Base-by-base conservation (phyloP, 129 eudicot species). In the Mikania micrantha region DNA sequence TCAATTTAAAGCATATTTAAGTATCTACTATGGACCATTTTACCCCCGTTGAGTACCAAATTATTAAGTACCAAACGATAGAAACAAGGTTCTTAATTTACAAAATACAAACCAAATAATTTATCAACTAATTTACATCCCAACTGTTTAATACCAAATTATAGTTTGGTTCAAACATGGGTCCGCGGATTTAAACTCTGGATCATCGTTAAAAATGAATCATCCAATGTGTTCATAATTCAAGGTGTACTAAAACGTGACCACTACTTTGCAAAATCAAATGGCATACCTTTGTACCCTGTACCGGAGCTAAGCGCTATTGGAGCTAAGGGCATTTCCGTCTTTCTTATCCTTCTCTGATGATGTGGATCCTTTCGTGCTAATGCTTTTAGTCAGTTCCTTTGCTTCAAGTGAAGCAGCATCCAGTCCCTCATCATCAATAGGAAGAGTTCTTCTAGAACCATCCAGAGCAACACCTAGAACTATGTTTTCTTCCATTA, bases 381-480 rank as follows among this genome's bases (percentile, higher is more conserved):
- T 84, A 3, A 67, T 45, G 20, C 59, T 42, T 27, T 74, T 64
- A 24, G 87, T 82, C 71, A 82, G 22, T 73, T 88, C 91, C 71
- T 88, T 88, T 9, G 21, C 58, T 62, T 84, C 89, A 71, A 47
- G 62, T 22, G 81, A 34, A 60, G 79, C 58, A 28, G 83, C 31
- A 36, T 49, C 84, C 72, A 78, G 72, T 45, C 60, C 94, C 38
- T n/a, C 93, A 28, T 87, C 96, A 60, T 91, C 97, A 66, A 91
- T 91, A 12, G 96, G 96, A 52, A 91, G 90, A 27, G 96, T 92
- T 74, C 96, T 86, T 71, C 88, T 92, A n/a, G 98, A 88, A 6
- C 97, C 97, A 71, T 88, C 96, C 64, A 91, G 76, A 36, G 97
- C 97, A 71, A 91, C 97, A 49, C 96, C 97, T 22, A 91, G 88